Evolutionary conservation across 805 yeast genomes (phyloP).

Genomic region (Ogataea allantospora): DNA sequence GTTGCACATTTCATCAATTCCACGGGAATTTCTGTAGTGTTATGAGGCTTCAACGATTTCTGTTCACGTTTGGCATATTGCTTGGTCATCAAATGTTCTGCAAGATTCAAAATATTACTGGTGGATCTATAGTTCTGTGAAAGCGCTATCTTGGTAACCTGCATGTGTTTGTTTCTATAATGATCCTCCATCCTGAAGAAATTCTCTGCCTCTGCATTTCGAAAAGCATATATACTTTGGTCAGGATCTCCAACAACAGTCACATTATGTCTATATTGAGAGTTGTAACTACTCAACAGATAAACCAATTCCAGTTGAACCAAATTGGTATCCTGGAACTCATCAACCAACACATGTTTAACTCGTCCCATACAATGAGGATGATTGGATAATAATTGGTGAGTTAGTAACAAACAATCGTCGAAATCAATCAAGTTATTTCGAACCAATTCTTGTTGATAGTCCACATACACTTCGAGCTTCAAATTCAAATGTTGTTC

Average conservation of each 20-base stretch:
- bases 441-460: conserved; percentile 47
- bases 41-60: conserved; percentile 48
- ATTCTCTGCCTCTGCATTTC: conserved; percentile 73
- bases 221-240: conserved; percentile 87
- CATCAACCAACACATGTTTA: conserved; percentile 83
- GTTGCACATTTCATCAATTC: conserved; percentile 41
- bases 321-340: conserved; percentile 87
- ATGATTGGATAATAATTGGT: conserved; percentile 42
- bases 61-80: conserved; percentile 45
- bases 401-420: conserved; percentile 64
- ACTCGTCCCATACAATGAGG: conserved; percentile 48
- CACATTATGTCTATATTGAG: conserved; percentile 47
- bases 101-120: conserved; percentile 55
- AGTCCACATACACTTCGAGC: conserved; percentile 45
- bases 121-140: conserved; percentile 83
- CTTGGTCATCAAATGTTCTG: conserved; percentile 64
- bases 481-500: conserved; percentile 32
- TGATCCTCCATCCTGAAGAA: conserved; percentile 53
- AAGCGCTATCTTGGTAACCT: conserved; percentile 40
- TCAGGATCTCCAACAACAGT: conserved; percentile 97
- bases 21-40: conserved; percentile 43
- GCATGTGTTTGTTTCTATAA: conserved; percentile 23
- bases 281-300: conserved; percentile 43
- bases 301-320: conserved; percentile 72
- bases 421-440: conserved; percentile 72